Base-by-base conservation (phyloP, 352 stramenopile genomes). In the Pythium utonaiense region DNA sequence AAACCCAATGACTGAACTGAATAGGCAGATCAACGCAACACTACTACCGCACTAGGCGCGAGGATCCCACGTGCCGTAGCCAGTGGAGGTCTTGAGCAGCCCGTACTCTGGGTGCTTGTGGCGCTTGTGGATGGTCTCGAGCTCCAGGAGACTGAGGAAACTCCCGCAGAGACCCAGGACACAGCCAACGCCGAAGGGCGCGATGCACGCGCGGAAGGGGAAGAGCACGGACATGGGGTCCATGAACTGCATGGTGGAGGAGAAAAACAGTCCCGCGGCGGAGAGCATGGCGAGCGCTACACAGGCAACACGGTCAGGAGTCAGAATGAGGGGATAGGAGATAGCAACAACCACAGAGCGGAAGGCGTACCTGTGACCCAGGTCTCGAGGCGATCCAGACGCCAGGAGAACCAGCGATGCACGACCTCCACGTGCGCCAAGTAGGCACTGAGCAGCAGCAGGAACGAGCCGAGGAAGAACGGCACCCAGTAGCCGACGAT, bases 41-140 rank as follows among this genome's bases (percentile, higher is more conserved):
- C n/a, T n/a, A n/a, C n/a, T n/a, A 47, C 5, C 7, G 9, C 22
- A 36, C 42, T 54, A 71, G 14, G 40, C 48, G 0, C 30, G 48
- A 7, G 27, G 14, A 27, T 63, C 60, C 67, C 68, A 75, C 34
- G 74, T 83, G 47, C 75, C 73, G 36, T 82, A 89, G 36, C 69
- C 67, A 17, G 63, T 63, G 41, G 72, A 33, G 28, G 65, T 67
- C 44, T 85, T 75, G 53, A 86, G 79, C 56, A 90, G 70, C 9
- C 82, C 83, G 54, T 91, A 94, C 62, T 90, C 85, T 0, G 85
- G 85, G 67, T 94, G 84, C 57, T 88, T 89, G 69, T 89, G 71
- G 50, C 80, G 78, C 65, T 88, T 83, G 72, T 94, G 84, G 42
- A 92, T 89, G 38, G 75, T 76, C 50, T 89, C 74, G 16, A 94